A percentile compares a stretch with the other conserved stretches of the same genome.
Evolutionary conservation across 495 filamentous ascomycete species (phyloP).

Genomic region (Penicillium coprophilum): DNA sequence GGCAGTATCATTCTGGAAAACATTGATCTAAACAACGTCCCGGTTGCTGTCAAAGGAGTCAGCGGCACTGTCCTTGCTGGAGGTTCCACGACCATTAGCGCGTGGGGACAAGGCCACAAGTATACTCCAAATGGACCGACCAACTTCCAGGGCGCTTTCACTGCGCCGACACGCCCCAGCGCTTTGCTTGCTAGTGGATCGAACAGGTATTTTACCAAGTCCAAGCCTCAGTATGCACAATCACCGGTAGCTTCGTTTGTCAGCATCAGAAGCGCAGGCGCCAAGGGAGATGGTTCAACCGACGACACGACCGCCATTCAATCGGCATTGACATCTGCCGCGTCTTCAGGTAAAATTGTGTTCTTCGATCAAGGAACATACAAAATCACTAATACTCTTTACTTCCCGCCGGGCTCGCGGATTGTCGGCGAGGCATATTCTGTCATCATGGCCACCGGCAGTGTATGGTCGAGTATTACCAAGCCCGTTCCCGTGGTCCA

Average conservation of each 20-base stretch:
- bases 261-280: slow-evolving; percentile 57
- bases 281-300: slow-evolving; percentile 66
- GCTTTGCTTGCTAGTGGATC: slow-evolving; percentile 38
- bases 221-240: slow-evolving; percentile 56
- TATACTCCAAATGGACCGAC: slow-evolving; percentile 45
- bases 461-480: slow-evolving; percentile 58
- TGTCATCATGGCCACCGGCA: slow-evolving; percentile 63
- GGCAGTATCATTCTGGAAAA: slow-evolving; percentile 68
- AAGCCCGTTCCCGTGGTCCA: slow-evolving; percentile 63
- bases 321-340: slow-evolving; percentile 41
- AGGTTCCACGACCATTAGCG: slow-evolving; percentile 52
- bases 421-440: slow-evolving; percentile 58
- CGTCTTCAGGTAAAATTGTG: slow-evolving; percentile 42
- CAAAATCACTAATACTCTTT: slow-evolving; percentile 46
- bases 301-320: slow-evolving; percentile 63
- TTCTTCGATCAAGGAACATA: slow-evolving; percentile 53
- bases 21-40: slow-evolving; percentile 59
- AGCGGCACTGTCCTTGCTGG: slow-evolving; percentile 57
- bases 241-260: slow-evolving; percentile 53
- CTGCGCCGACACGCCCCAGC: slow-evolving; percentile 37
- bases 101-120: slow-evolving; percentile 56
- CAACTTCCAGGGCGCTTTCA: slow-evolving; percentile 43
- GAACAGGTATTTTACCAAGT: slow-evolving; percentile 48
- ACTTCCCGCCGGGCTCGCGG: slow-evolving; percentile 43
- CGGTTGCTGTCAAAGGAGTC: slow-evolving; percentile 58